Conservation (phyloP, 2,329 filamentous ascomycete species). For the Hymenoscyphus fraxineus region DNA sequence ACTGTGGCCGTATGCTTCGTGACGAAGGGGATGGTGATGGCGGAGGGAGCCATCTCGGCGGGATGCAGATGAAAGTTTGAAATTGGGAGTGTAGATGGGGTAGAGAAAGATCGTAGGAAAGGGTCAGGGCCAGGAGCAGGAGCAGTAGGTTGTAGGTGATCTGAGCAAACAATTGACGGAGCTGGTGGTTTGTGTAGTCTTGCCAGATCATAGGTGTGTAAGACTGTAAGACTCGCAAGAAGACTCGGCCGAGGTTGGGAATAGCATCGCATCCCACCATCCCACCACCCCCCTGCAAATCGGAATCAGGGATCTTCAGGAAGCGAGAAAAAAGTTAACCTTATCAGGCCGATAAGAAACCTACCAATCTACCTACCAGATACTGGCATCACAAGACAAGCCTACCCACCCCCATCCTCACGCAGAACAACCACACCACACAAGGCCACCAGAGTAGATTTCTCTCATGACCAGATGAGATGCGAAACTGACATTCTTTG, state of each 20-base stretch:
- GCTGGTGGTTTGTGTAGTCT: not conserved
- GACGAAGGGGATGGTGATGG: conserved; percentile 72
- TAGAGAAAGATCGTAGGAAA: not conserved
- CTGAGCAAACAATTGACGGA: not conserved
- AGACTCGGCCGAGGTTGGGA: conserved; percentile 2
- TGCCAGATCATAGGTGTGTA: no score
- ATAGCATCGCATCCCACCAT: not conserved
- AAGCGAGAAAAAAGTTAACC: conserved; percentile 11
- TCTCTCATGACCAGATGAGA: not conserved
- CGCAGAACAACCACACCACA: not conserved
- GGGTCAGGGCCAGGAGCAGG: not conserved
- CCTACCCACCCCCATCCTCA: not conserved
- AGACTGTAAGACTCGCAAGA: no score
- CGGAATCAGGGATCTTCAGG: conserved; percentile 6
- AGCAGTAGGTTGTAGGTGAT: not conserved
- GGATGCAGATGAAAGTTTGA: conserved; percentile 3
- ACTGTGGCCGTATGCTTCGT: conserved; percentile 88
- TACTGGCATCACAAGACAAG: conserved; percentile 13
- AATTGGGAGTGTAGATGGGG: not conserved
- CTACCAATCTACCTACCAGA: not conserved
- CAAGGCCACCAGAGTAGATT: not conserved
- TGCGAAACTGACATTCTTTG: not conserved
- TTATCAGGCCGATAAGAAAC: conserved; percentile 21
- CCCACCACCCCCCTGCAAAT: no score
- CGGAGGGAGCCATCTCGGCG: conserved; percentile 27